These are phyloP conservation scores for Ettlia oleoabundans DNA, from an alignment of 139 green algal genomes.

Conservation along the genomic window DNA sequence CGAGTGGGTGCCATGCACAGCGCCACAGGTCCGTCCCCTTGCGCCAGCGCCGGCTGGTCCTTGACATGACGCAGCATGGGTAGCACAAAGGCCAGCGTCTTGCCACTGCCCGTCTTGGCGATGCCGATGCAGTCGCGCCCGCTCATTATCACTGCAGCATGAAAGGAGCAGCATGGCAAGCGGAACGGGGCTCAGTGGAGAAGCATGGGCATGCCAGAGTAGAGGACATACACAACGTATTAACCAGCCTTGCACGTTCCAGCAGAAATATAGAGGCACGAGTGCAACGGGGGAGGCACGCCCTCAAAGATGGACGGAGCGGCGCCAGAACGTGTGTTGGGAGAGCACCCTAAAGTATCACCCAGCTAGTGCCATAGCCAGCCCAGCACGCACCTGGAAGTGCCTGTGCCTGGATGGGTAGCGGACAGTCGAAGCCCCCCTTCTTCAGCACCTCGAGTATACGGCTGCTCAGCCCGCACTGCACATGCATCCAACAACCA, in stretches of 20 bases:
- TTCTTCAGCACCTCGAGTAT: conserved; percentile 85
- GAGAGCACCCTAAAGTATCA: not conserved
- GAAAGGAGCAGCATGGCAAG: not conserved
- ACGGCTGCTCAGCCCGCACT: conserved; percentile 76
- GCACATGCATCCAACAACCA: conserved; percentile 21
- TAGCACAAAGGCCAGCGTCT: conserved; percentile 98
- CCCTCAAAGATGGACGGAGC: too few species aligned
- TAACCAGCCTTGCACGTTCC: too few species aligned
- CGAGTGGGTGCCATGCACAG: conserved; percentile 97
- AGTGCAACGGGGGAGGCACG: too few species aligned
- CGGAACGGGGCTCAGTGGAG: not conserved
- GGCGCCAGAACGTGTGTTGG: too few species aligned
- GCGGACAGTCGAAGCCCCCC: conserved; percentile 79
- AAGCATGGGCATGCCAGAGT: not conserved
- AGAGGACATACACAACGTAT: too few species aligned
- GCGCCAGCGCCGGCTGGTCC: conserved; percentile 83
- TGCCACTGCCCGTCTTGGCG: conserved; percentile 97
- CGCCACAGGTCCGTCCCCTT: conserved; percentile 87
- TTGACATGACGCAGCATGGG: conserved; percentile 97
- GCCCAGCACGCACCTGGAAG: conserved; percentile 64
- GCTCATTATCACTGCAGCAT: conserved; percentile 83
- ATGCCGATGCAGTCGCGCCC: conserved; percentile 98
- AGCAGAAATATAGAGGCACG: too few species aligned
- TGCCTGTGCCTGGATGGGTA: conserved; percentile 96
- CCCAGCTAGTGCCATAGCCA: not conserved